Percentiles rank a stretch among this genome's conserved stretches.
Evolutionary conservation across 106 monocot species (phyloP).

Genomic region (Ottelia alismoides): DNA sequence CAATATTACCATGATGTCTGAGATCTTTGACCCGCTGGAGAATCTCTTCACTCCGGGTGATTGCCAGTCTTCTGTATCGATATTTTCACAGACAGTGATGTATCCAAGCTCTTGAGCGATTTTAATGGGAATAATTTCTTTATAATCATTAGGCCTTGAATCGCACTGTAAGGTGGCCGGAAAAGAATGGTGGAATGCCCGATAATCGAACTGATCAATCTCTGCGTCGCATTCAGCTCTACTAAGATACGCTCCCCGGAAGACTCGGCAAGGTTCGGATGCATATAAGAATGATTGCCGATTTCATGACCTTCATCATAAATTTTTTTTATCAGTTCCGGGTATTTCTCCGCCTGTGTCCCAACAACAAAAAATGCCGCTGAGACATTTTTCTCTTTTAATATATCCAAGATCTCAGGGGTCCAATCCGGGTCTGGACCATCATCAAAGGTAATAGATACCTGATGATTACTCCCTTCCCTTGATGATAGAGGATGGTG

Average conservation of each 20-base stretch:
- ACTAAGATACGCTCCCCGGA: not conserved
- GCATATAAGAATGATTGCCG: not conserved
- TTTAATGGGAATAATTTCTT: not conserved
- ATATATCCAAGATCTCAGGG: not conserved
- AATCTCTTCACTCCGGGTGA: not conserved
- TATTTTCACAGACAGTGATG: not conserved
- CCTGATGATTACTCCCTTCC: no score
- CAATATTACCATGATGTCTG: not conserved
- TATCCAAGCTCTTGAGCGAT: not conserved
- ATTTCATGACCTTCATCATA: not conserved
- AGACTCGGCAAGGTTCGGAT: not conserved
- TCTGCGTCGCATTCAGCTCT: not conserved
- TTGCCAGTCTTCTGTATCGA: not conserved
- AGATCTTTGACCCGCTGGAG: not conserved
- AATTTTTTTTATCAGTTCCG: not conserved
- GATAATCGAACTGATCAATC: not conserved
- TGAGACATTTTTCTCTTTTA: not conserved
- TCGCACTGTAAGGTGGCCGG: not conserved
- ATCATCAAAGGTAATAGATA: not conserved
- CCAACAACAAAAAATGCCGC: not conserved
- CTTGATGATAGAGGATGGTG: no score
- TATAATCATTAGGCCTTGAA: not conserved
- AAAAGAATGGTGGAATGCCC: not conserved
- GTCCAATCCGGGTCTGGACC: not conserved
- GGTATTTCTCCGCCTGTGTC: not conserved